Evolutionary conservation across 306 rosid genomes (phyloP), one percentile per base, ranked within the genome.

Genomic region (Vicia villosa): DNA sequence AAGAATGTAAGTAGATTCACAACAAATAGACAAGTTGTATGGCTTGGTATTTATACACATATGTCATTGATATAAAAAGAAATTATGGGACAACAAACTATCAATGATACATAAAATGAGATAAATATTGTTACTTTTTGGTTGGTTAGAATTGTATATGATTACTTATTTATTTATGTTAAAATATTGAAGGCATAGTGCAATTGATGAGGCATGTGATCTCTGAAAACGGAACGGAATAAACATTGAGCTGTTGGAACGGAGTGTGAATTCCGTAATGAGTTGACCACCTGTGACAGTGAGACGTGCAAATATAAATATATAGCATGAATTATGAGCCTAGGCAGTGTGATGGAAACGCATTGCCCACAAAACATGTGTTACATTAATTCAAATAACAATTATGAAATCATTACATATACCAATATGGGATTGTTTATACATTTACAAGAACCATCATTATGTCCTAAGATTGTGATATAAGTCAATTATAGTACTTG

Each of bases 181-280:
- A n/a, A 34, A 6, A 34, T 34, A 34, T 34, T 34, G 1, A 7
- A 34, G 10, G 10, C 38, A 34, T 0, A 6, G 3, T 7, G 38
- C 10, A 34, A 34, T 34, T 34, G 38, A 45, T 45, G 19, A 45
- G 50, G 20, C 66, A 38, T n/a, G 69, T 46, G 75, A 72, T 10
- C 21, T 68, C 61, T 15, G 68, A 38, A 43, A 68, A 73, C 75
- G 77, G 84, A 46, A 76, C 83, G 82, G 83, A 51, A 76, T 43
- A 43, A 26, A 56, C 16, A 13, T 22, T 10, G 22, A 57, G 80
- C 22, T 52, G 81, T 78, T 78, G 66, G 70, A 70, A 78, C 74
- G 86, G 80, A 66, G 80, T 76, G 59, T 40, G 75, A 60, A 73
- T 78, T 76, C 83, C 80, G 82, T 74, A 74, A 81, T 74, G 73